phyloP scores from a whole-genome alignment of 768 basidiomycete species.

The Boletus rubroflammeus region DNA sequence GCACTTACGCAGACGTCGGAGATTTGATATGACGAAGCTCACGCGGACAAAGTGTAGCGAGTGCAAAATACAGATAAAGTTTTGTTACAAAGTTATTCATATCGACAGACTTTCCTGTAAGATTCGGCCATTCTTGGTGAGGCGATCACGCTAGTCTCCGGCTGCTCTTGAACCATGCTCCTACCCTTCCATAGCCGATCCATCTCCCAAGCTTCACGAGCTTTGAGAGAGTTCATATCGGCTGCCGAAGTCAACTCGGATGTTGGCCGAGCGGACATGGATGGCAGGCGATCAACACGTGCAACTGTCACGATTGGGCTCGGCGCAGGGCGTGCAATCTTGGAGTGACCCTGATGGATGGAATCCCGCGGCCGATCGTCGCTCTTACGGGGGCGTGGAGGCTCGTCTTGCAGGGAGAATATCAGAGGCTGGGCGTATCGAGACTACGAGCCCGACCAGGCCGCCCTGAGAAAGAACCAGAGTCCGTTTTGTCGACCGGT shows the following conservation, averaged over 20 bases:
- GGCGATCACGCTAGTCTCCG: conserved; percentile 34
- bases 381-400: conserved; percentile 27
- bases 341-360: conserved; percentile 34
- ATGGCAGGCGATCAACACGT: conserved; percentile 44
- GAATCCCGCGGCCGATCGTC: conserved; percentile 31
- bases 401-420: conserved; percentile 31
- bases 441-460: conserved; percentile 33
- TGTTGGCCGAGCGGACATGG: conserved; percentile 59
- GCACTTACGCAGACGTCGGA: too few species aligned
- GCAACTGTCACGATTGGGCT: conserved; percentile 35
- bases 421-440: conserved; percentile 31
- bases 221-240: conserved; percentile 66
- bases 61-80: too few species aligned
- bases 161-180: conserved; percentile 61
- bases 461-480: conserved; percentile 26
- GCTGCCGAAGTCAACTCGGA: conserved; percentile 70
- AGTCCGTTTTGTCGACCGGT: conserved; percentile 18
- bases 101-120: too few species aligned
- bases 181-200: conserved; percentile 82
- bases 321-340: conserved; percentile 36
- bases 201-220: conserved; percentile 83
- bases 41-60: too few species aligned
- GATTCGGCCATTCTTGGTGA: too few species aligned
- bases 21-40: too few species aligned
- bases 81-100: too few species aligned